These are phyloP conservation scores for Barnettozyma vustinii DNA, from an alignment of 805 yeast species.

Conservation along the genomic window DNA sequence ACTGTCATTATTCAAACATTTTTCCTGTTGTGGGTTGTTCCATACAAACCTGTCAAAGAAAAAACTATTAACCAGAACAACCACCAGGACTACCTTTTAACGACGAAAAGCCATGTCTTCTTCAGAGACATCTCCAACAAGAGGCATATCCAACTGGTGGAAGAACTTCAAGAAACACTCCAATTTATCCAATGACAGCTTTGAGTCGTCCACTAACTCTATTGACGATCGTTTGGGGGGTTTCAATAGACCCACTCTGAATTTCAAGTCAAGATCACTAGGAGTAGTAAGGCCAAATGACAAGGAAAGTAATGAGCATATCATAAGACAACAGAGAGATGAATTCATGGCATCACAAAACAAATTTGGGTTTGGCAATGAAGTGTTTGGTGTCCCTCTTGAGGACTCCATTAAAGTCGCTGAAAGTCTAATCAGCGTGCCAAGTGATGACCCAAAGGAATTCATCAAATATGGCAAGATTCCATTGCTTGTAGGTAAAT, in stretches of 20 bases:
- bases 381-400: conserved; percentile 77
- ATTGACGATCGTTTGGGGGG: conserved; percentile 16
- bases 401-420: conserved; percentile 69
- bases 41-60: neutral
- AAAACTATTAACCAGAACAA: neutral
- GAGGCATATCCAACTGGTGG: conserved; percentile 36
- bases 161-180: conserved; percentile 30
- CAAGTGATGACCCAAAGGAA: conserved; percentile 51
- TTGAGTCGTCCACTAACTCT: conserved; percentile 7
- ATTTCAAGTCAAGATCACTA: conserved; percentile 32
- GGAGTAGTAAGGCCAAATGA: conserved; percentile 19
- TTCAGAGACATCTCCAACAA: conserved; percentile 28
- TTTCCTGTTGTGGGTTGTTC: neutral
- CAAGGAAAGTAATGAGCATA: conserved; percentile 14
- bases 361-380: conserved; percentile 34
- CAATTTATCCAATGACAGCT: conserved; percentile 19
- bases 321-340: conserved; percentile 32
- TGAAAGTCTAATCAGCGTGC: conserved; percentile 65
- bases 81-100: neutral
- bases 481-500: conserved; percentile 92
- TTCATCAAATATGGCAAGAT: conserved; percentile 79
- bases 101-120: conserved; percentile 14
- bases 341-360: conserved; percentile 29
- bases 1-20: neutral
- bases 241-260: conserved; percentile 27